Conservation (phyloP, 2,329 filamentous ascomycete species). For the Zasmidium citrigriseum region DNA sequence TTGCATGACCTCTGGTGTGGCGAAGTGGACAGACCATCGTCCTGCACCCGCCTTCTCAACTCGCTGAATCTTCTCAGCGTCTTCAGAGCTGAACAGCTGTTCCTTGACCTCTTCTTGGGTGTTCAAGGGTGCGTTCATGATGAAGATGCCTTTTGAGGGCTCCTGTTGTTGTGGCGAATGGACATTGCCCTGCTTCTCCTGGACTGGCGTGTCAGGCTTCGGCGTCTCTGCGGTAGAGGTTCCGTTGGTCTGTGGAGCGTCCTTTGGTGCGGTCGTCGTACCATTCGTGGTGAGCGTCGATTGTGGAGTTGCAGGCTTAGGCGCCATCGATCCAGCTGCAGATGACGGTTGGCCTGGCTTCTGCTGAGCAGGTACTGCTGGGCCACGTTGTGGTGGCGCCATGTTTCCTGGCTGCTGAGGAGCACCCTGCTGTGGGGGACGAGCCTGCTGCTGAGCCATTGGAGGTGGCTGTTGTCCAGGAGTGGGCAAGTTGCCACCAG, state of each 20-base stretch:
- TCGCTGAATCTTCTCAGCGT: slow-evolving; percentile 73
- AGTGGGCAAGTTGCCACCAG: slow-evolving; percentile 40
- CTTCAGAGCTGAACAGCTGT: slow-evolving; percentile 74
- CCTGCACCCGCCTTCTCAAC: slow-evolving; percentile 72
- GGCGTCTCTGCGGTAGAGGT: slow-evolving; percentile 40
- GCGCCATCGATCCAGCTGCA: slow-evolving; percentile 21
- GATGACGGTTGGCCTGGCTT: slow-evolving; percentile 27
- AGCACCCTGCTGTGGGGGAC: slow-evolving; percentile 33
- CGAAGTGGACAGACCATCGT: slow-evolving; percentile 86
- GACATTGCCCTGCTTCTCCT: slow-evolving; percentile 32
- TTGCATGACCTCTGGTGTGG: slow-evolving; percentile 76
- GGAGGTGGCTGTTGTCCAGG: slow-evolving; percentile 38
- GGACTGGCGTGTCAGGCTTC: slow-evolving; percentile 54
- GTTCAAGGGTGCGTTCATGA: slow-evolving; percentile 54
- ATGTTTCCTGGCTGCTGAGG: slow-evolving; percentile 26
- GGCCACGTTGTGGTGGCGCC: slow-evolving; percentile 29
- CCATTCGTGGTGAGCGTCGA: slow-evolving; percentile 31
- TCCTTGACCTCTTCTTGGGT: slow-evolving; percentile 80
- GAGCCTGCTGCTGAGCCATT: slow-evolving; percentile 38
- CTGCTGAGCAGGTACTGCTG: slow-evolving; percentile 28
- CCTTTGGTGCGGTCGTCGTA: slow-evolving; percentile 30
- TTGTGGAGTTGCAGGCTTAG: slow-evolving; percentile 26
- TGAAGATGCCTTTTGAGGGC: slow-evolving; percentile 76
- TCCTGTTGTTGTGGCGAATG: slow-evolving; percentile 34
- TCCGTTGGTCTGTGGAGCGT: slow-evolving; percentile 52